These are phyloP conservation scores for Zizania latifolia DNA, from an alignment of 176 grass and related monocot species.

Conservation along the genomic window DNA sequence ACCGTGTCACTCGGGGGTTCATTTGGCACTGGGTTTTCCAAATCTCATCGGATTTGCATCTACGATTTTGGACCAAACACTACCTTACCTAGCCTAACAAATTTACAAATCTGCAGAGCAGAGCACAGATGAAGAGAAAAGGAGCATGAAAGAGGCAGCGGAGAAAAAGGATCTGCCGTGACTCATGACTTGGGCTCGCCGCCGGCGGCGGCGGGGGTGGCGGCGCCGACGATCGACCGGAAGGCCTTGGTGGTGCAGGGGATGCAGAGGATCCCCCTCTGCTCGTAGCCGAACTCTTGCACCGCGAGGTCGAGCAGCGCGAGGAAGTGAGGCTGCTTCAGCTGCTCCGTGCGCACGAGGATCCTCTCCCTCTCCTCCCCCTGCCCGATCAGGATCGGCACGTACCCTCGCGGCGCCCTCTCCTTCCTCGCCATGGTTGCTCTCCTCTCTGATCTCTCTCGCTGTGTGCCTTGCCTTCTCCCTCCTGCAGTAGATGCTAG, in stretches of 20 bases:
- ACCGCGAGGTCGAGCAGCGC: slow-evolving; percentile 47
- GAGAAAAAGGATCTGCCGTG: slow-evolving; percentile 23
- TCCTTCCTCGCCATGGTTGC: slow-evolving; percentile 35
- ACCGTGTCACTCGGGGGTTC: neutral
- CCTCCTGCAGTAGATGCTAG: neutral
- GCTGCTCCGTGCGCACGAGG: slow-evolving; percentile 48
- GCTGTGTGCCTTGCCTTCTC: neutral
- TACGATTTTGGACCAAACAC: neutral
- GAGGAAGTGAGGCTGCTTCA: slow-evolving; percentile 44
- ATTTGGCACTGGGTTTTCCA: neutral
- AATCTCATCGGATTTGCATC: neutral
- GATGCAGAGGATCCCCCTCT: slow-evolving; percentile 56
- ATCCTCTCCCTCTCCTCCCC: slow-evolving; percentile 51
- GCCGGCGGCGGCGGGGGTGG: neutral
- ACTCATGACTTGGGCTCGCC: slow-evolving; percentile 42
- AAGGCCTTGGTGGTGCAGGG: slow-evolving; percentile 52
- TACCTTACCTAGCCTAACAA: neutral
- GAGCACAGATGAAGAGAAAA: neutral
- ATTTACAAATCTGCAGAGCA: neutral
- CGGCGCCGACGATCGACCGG: slow-evolving; percentile 12
- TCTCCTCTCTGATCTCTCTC: neutral
- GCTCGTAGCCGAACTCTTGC: slow-evolving; percentile 59
- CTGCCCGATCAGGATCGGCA: slow-evolving; percentile 54
- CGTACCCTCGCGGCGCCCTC: slow-evolving; percentile 44
- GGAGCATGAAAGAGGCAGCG: neutral